These are phyloP conservation scores for Debaryomycetaceae sp. DNA, from an alignment of 1,139 yeast species.

Conservation along the genomic window DNA sequence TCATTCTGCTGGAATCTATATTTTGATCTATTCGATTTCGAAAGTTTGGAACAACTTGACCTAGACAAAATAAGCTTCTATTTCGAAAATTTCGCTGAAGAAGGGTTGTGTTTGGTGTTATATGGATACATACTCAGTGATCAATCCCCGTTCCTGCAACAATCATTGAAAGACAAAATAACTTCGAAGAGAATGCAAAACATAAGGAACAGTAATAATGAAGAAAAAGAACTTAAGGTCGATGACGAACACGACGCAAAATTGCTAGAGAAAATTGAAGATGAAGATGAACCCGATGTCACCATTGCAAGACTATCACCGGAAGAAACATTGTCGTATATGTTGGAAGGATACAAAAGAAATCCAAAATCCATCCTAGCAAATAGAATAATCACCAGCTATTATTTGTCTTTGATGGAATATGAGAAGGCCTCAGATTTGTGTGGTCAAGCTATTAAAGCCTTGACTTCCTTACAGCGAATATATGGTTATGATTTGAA, in stretches of 20 bases:
- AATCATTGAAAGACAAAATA: slow-evolving; percentile 16
- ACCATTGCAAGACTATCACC: slow-evolving; percentile 27
- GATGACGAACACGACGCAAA: slow-evolving; percentile 18
- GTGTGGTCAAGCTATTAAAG: slow-evolving; percentile 59
- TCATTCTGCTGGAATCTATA: slow-evolving; percentile 70
- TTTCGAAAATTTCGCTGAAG: slow-evolving; percentile 53
- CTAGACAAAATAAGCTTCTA: slow-evolving; percentile 45
- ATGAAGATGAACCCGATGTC: slow-evolving; percentile 13
- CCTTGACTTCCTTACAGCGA: slow-evolving; percentile 48
- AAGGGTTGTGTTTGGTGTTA: slow-evolving; percentile 62
- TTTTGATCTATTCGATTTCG: slow-evolving; percentile 73
- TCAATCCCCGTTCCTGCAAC: slow-evolving; percentile 54
- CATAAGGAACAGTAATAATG: slow-evolving; percentile 16
- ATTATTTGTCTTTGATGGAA: slow-evolving; percentile 58
- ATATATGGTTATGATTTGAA: slow-evolving; percentile 45
- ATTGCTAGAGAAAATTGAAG: slow-evolving; percentile 8
- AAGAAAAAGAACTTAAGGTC: slow-evolving; percentile 12
- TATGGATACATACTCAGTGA: slow-evolving; percentile 64
- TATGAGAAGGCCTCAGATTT: slow-evolving; percentile 60
- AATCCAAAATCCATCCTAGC: slow-evolving; percentile 54
- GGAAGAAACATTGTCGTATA: slow-evolving; percentile 51
- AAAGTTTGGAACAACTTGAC: slow-evolving; percentile 47
- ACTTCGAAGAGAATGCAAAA: slow-evolving; percentile 4
- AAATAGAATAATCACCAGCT: slow-evolving; percentile 61
- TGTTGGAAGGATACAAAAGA: slow-evolving; percentile 52